A percentile compares a stretch with the other conserved stretches of the same genome.
Conservation (phyloP, 768 basidiomycete species). For the Hericium alpestre region DNA sequence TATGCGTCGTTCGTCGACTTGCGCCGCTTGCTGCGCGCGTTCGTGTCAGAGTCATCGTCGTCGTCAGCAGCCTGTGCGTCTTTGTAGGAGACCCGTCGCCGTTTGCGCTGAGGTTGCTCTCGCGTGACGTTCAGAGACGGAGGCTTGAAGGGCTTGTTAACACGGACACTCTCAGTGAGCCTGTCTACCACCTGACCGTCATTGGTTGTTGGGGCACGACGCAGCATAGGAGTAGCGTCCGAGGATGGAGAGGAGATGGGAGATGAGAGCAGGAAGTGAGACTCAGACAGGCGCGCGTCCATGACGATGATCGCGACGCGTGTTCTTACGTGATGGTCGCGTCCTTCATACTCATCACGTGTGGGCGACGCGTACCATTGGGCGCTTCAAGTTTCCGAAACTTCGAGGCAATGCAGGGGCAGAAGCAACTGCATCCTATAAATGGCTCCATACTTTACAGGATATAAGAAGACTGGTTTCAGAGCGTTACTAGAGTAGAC, state of each 20-base stretch:
- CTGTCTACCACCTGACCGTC: conserved; percentile 62
- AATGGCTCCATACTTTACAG: no score
- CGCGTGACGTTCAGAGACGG: conserved; percentile 46
- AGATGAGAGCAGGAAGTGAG: not conserved
- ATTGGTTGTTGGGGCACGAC: conserved; percentile 53
- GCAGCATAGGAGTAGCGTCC: conserved; percentile 40
- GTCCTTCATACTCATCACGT: not conserved
- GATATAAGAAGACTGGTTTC: no score
- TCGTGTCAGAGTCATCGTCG: conserved; percentile 46
- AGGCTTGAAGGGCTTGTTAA: conserved; percentile 75
- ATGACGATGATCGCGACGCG: not conserved
- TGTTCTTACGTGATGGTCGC: not conserved
- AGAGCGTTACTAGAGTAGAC: no score
- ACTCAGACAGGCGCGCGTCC: not conserved
- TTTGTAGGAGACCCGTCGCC: conserved; percentile 83
- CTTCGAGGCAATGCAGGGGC: no score
- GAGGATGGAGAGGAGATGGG: not conserved
- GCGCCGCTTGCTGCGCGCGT: conserved; percentile 44
- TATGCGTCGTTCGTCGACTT: conserved; percentile 50
- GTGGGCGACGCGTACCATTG: not conserved
- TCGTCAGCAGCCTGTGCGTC: conserved; percentile 43
- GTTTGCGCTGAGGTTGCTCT: conserved; percentile 63
- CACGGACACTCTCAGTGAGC: conserved; percentile 58
- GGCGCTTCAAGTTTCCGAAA: no score
- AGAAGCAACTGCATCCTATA: no score